Conservation (phyloP, 257 asterid species). For the Catharanthus roseus region DNA sequence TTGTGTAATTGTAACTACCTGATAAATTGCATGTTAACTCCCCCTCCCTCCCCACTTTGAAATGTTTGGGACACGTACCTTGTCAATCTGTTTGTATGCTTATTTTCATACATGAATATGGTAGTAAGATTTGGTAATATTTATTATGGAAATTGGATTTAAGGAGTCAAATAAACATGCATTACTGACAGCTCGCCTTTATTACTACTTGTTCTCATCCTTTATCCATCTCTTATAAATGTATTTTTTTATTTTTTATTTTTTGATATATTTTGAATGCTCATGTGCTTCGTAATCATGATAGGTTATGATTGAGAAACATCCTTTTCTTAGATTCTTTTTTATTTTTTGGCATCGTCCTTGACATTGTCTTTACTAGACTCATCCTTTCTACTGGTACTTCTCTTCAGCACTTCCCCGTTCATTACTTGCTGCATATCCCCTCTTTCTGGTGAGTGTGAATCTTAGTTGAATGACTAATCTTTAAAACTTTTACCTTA, state of each 20-base stretch:
- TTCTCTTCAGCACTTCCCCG: conserved; percentile 99
- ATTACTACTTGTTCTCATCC: neutral
- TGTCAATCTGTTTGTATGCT: neutral
- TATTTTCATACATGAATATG: neutral
- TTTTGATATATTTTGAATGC: neutral
- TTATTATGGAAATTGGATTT: neutral
- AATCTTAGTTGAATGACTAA: conserved; percentile 4
- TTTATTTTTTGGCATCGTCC: conserved; percentile 20
- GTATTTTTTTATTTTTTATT: neutral
- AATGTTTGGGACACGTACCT: neutral
- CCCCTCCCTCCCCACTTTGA: too few relatives aligned
- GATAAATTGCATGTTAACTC: too few relatives aligned
- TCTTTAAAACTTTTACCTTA: neutral
- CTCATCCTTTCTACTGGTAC: conserved; percentile 91
- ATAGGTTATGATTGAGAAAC: neutral
- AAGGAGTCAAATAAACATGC: neutral
- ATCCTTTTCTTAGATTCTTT: neutral
- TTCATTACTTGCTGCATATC: conserved; percentile 81
- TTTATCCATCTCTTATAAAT: neutral
- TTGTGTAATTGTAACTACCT: neutral
- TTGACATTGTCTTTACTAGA: conserved; percentile 42
- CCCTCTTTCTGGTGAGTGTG: conserved; percentile 77
- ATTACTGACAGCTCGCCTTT: neutral
- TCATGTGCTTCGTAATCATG: neutral
- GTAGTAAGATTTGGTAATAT: conserved; percentile 1